These are phyloP conservation scores for Eucalyptus tenuipes DNA, from an alignment of 345 rosid species.

Conservation along the genomic window DNA sequence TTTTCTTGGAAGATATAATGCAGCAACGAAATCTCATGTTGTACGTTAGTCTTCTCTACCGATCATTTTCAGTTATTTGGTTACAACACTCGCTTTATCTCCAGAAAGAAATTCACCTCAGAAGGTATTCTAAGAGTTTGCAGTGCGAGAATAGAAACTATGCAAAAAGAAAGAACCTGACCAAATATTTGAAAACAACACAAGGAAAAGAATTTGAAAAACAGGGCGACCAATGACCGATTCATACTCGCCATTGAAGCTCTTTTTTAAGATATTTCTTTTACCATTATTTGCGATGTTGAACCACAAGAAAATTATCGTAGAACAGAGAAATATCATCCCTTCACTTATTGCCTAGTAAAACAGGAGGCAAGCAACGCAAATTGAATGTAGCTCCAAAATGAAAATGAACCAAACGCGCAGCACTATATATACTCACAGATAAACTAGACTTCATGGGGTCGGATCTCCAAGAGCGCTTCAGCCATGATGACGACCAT, in stretches of 20 bases:
- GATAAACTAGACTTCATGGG: conserved; percentile 21
- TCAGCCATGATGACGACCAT: conserved; percentile 1
- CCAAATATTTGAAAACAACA: neutral
- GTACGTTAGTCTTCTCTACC: neutral
- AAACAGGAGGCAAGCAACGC: neutral
- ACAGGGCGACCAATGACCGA: neutral
- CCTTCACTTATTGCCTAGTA: neutral
- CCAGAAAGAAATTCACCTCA: neutral
- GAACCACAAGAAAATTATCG: neutral
- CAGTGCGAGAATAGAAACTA: neutral
- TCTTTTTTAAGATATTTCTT: neutral
- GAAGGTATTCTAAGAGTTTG: neutral
- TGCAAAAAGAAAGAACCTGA: neutral
- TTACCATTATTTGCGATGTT: neutral
- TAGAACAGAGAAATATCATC: neutral
- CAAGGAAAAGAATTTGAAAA: neutral
- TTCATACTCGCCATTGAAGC: neutral
- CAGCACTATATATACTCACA: conserved; percentile 5
- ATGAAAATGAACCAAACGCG: neutral
- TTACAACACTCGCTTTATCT: neutral
- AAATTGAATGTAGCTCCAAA: neutral
- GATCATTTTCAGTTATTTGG: neutral
- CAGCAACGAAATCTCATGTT: neutral
- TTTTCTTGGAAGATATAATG: neutral
- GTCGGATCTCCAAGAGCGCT: conserved; percentile 8